phyloP scores from a whole-genome alignment of 352 stramenopile genomes.

The Paralagenidium karlingii region DNA sequence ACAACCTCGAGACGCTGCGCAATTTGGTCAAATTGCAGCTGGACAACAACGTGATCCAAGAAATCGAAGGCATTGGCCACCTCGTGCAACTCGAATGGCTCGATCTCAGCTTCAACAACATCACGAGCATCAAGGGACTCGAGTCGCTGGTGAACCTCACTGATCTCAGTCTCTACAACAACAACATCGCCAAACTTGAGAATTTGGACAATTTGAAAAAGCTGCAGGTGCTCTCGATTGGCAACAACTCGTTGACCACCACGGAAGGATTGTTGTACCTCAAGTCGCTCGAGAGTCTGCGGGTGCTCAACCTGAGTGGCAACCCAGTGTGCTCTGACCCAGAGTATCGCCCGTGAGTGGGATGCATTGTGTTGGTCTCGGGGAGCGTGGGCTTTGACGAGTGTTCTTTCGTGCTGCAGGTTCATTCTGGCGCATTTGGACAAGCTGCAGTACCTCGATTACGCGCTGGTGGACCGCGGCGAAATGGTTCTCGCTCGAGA shows the following conservation, averaged over 20 bases:
- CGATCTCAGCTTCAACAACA: constrained; percentile 93
- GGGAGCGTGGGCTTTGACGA: background rate
- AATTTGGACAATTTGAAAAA: constrained; percentile 82
- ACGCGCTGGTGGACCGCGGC: constrained; percentile 73
- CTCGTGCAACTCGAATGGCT: constrained; percentile 86
- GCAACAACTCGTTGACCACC: constrained; percentile 82
- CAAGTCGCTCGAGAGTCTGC: constrained; percentile 77
- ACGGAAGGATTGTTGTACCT: constrained; percentile 65
- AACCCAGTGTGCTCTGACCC: constrained; percentile 88
- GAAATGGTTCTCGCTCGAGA: constrained; percentile 73
- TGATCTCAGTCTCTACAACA: constrained; percentile 90
- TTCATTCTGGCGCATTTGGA: constrained; percentile 88
- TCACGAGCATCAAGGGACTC: constrained; percentile 82
- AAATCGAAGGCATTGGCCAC: constrained; percentile 80
- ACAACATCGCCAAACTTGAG: constrained; percentile 87
- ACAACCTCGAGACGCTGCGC: constrained; percentile 87
- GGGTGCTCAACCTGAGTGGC: constrained; percentile 85
- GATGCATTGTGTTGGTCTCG: background rate
- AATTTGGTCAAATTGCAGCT: constrained; percentile 86
- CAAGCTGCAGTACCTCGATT: constrained; percentile 90
- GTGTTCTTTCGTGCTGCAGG: no score
- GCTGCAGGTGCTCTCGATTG: constrained; percentile 87
- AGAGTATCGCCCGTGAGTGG: constrained; percentile 78
- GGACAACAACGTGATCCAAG: constrained; percentile 92
- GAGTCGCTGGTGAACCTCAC: constrained; percentile 84